Evolutionary conservation across 495 filamentous ascomycete genomes (phyloP), one percentile per base, ranked within the genome.

Genomic region (Bryoglossum gracile): DNA sequence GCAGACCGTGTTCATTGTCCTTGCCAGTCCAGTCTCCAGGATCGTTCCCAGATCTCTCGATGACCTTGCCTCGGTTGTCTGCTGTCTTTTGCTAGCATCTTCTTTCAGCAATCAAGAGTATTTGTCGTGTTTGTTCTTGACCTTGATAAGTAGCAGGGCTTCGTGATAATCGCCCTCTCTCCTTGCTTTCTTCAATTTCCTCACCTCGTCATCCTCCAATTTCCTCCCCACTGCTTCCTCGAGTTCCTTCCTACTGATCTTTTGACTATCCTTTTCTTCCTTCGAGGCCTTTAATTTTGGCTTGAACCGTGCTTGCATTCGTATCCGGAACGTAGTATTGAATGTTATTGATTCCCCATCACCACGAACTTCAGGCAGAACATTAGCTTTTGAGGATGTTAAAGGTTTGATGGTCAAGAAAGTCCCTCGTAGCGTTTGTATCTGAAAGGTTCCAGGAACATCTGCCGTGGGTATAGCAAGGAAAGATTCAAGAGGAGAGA

Each of bases 101-200:
- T n/a, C n/a, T n/a, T 30, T 30, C 26, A 30, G 5, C 21, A 0
- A 8, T 60, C 46, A 77, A 37, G 70, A 66, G 53, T 74, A 98
- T 64, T 98, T 98, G 68, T 98, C 92, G 71, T 98, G 92, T 68
- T 95, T 96, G 46, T 81, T 85, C 66, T 92, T 95, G 9, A 95
- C 87, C 65, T 87, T 89, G 23, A 97, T 73, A 73, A 95, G 83
- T 46, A 98, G 65, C 53, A 96, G 63, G 44, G 76, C 77, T 66
- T 98, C 94, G 68, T 97, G 84, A 62, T 89, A 98, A 64, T 91
- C 79, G 1, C 92, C 87, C 62, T 95, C 87, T 63, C 79, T 71
- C 63, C 89, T 75, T 19, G 90, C 89, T 68, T 67, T 84, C 74
- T 89, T 89, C 64, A 98, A 65, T 61, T 62, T 77, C 66, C 73